phyloP scores from a whole-genome alignment of 2,329 filamentous ascomycete species.

The Trichophaea hybrida region DNA sequence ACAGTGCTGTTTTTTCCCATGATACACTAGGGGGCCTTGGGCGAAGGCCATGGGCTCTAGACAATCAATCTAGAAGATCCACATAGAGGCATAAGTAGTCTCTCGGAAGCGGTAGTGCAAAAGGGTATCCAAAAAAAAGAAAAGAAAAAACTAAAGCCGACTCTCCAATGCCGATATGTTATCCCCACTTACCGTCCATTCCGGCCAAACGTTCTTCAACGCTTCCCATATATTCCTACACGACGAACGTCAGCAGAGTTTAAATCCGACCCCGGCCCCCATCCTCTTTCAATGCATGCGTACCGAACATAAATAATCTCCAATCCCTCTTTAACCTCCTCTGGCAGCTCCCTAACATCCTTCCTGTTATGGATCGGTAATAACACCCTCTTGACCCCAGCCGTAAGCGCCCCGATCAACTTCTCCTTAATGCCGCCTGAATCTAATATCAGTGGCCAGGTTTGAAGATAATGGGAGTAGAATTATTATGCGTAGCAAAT shows the following conservation, averaged over 20 bases:
- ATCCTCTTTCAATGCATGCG: slow-evolving; percentile 29
- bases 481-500: neutral
- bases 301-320: slow-evolving; percentile 83
- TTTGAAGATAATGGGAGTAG: slow-evolving; percentile 10
- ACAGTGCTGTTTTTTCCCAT: no score
- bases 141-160: slow-evolving; percentile 43
- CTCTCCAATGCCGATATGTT: slow-evolving; percentile 60
- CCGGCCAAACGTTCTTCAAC: slow-evolving; percentile 80
- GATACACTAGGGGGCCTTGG: no score
- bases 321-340: slow-evolving; percentile 74
- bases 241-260: slow-evolving; percentile 6
- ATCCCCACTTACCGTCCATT: slow-evolving; percentile 61
- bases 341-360: slow-evolving; percentile 77
- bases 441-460: slow-evolving; percentile 34
- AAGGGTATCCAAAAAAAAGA: neutral
- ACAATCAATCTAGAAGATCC: no score
- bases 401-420: slow-evolving; percentile 80
- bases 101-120: no score
- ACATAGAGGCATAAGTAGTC: no score
- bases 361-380: slow-evolving; percentile 80
- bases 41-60: no score
- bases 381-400: slow-evolving; percentile 86
- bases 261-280: neutral
- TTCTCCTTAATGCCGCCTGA: slow-evolving; percentile 96
- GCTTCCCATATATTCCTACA: slow-evolving; percentile 84